Base-by-base conservation (phyloP, 1,139 yeast species). In the Pneumocystis carinii region DNA sequence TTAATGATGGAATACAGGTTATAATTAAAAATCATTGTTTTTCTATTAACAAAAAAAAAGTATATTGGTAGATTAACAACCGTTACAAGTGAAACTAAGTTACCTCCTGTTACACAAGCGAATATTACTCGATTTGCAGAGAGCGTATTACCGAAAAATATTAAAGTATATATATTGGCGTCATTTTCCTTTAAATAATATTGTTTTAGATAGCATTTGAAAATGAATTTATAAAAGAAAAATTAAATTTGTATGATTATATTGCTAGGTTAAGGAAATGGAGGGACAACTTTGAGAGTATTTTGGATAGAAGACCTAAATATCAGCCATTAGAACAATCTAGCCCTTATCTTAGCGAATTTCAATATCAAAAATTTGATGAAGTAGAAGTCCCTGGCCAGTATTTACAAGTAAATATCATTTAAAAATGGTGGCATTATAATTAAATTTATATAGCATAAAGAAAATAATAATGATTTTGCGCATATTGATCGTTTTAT, bases 371-470 rank as follows among this genome's bases (percentile, higher is more conserved):
- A 73, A 90, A 90, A 75, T 94, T 92, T 72, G 99, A 94, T 74
- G 97, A 94, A 63, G 89, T 94, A 66, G 98, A 94, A 73, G 85
- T 94, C 65, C 98, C 98, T 0, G 98, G 99, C 0, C 99, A 94
- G 72, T 92, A 92, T 71, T 78, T 90, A 70, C 75, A 85, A 74
- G 85, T 86, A 59, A 17, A 64, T 35, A 15, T 8, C n/a, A 8
- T 58, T 19, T 24, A 10, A 29, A 37, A 53, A 48, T 14, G 10
- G 12, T 4, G 14, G 15, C 17, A 15, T 12, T 61, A 19, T 17
- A 39, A 60, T 62, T 41, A 53, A 38, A 19, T 61, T 61, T 39
- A 36, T 59, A 72, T 76, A 75, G 69, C 76, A 74, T 62, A 86
- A 85, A 72, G 97, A 90, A 70, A 86, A 79, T 72, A 92, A 90